These are phyloP conservation scores for Penium margaritaceum DNA, from an alignment of 139 green algal genomes.

Conservation along the genomic window DNA sequence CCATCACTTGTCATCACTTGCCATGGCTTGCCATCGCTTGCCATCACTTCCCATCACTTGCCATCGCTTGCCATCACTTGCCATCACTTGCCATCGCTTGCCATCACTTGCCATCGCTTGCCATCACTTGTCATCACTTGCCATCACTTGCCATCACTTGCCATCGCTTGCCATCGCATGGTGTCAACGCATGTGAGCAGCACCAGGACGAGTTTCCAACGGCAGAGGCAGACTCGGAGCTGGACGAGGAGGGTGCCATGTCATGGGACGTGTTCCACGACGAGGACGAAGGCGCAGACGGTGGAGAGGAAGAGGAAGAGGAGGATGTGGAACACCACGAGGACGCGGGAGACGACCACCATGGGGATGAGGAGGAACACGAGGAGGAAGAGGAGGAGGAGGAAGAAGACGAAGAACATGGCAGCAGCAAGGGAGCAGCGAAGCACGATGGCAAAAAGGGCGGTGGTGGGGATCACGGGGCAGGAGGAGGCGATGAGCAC, in stretches of 20 bases:
- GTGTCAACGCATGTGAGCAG: too few relatives aligned
- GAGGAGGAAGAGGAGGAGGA: conserved; percentile 2
- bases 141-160: not conserved
- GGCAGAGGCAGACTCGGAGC: not conserved
- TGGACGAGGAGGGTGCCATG: conserved; percentile 58
- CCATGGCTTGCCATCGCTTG: too few relatives aligned
- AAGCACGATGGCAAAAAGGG: conserved; percentile 16
- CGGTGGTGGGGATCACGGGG: conserved; percentile 3
- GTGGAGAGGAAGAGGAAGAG: not conserved
- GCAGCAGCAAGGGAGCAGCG: not conserved
- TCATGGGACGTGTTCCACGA: conserved; percentile 59
- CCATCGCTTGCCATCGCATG: too few relatives aligned
- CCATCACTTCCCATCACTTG: too few relatives aligned
- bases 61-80: too few relatives aligned
- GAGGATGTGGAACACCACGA: not conserved
- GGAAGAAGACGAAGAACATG: not conserved
- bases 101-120: not conserved
- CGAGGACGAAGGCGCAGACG: not conserved
- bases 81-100: not conserved
- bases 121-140: not conserved
- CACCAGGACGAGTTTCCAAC: conserved; percentile 1
- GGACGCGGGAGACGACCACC: not conserved
- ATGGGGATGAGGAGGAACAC: not conserved
- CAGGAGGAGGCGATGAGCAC: conserved; percentile 11
- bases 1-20: too few relatives aligned